These are phyloP conservation scores for Gossypium schwendimanii DNA, from an alignment of 441 rosid genomes.

Conservation along the genomic window DNA sequence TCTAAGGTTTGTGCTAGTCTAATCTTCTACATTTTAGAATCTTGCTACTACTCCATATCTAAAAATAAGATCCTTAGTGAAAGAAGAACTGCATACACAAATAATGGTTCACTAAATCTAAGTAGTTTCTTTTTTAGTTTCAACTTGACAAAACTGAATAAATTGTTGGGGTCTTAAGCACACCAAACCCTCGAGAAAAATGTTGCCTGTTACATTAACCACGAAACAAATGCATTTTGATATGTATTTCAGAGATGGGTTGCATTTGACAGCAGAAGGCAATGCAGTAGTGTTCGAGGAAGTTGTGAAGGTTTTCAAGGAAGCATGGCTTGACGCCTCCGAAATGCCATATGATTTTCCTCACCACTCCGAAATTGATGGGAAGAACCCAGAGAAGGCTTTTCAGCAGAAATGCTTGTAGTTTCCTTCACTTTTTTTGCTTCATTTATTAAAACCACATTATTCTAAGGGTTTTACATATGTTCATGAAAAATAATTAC, in stretches of 20 bases:
- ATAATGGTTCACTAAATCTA: not conserved
- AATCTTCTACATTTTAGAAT: not conserved
- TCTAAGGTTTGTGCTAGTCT: conserved; percentile 47
- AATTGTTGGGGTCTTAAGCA: not conserved
- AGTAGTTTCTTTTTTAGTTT: not conserved
- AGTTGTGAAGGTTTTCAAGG: conserved; percentile 46
- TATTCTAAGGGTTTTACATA: not conserved
- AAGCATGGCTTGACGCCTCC: conserved; percentile 61
- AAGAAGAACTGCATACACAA: not conserved
- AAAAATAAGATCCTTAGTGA: not conserved
- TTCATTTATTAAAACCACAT: not conserved
- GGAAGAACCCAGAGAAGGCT: conserved; percentile 56
- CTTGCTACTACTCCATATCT: not conserved
- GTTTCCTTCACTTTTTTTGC: not conserved
- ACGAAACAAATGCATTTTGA: not conserved
- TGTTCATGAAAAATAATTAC: not conserved
- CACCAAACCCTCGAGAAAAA: no score
- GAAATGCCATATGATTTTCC: conserved; percentile 88
- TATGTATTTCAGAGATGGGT: conserved; percentile 55
- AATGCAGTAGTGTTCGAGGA: conserved; percentile 59
- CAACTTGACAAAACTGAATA: not conserved
- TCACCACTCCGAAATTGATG: conserved; percentile 59
- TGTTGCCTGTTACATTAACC: no score
- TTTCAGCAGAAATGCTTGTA: conserved; percentile 48
- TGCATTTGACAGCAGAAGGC: conserved; percentile 77